Evolutionary conservation across 345 rosid genomes (phyloP).

Genomic region (Camelina hispida): DNA sequence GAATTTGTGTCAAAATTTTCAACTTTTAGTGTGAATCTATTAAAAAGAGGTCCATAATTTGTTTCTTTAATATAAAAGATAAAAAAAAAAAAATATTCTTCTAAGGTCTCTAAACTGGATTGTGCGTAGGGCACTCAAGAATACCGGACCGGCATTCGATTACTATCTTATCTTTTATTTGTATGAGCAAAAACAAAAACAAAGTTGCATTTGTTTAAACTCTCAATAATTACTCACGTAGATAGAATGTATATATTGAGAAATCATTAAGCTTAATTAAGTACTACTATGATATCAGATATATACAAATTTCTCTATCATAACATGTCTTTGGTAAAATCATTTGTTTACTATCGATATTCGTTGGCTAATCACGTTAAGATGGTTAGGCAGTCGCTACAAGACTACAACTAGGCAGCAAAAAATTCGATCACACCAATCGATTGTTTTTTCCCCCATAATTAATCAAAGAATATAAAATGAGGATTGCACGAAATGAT

Average conservation of each 20-base stretch:
- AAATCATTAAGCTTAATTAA: background rate
- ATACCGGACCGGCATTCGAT: too few species aligned
- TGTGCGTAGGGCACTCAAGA: too few species aligned
- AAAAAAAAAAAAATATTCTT: too few species aligned
- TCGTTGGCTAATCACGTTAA: slow-evolving; percentile 45
- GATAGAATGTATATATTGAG: background rate
- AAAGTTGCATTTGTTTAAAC: background rate
- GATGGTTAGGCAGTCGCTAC: slow-evolving; percentile 35
- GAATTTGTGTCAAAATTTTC: too few species aligned
- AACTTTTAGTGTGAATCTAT: too few species aligned
- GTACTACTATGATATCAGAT: too few species aligned
- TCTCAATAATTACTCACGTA: background rate
- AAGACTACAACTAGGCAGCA: slow-evolving; percentile 38
- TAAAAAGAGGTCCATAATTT: too few species aligned
- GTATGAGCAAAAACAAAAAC: background rate
- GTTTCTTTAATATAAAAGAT: too few species aligned
- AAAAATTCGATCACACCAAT: slow-evolving; percentile 14
- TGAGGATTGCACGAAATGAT: slow-evolving; percentile 31
- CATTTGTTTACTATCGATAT: slow-evolving; percentile 31
- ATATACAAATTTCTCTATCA: slow-evolving; percentile 12
- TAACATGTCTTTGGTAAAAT: background rate
- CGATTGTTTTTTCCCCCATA: background rate
- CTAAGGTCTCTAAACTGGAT: too few species aligned
- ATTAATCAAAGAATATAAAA: slow-evolving; percentile 8
- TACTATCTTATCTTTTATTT: background rate